Evolutionary conservation across 2,329 filamentous ascomycete species (phyloP).

Genomic region (Ramichloridium luteum): DNA sequence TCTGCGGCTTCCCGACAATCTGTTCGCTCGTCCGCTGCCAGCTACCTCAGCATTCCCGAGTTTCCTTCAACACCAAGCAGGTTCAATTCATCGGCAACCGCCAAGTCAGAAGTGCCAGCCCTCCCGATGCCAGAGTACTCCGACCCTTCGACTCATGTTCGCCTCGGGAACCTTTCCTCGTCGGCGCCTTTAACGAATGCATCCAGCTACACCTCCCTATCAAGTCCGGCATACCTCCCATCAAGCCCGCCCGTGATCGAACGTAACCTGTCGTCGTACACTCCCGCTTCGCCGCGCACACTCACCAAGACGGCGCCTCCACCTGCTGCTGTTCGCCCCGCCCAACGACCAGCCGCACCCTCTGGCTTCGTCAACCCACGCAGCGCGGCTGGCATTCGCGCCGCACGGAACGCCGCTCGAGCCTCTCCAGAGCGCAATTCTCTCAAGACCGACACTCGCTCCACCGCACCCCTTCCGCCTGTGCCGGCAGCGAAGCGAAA

Average conservation of each 20-base stretch:
- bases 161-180: neutral
- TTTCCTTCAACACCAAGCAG: neutral
- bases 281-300: too few relatives aligned
- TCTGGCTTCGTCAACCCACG: too few relatives aligned
- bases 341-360: too few relatives aligned
- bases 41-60: neutral
- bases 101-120: too few relatives aligned
- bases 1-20: neutral
- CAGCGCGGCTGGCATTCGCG: too few relatives aligned
- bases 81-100: too few relatives aligned
- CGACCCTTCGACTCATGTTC: neutral
- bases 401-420: neutral
- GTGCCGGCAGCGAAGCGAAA: neutral
- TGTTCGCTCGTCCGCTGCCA: neutral
- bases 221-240: neutral
- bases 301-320: too few relatives aligned
- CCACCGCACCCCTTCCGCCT: neutral
- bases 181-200: neutral
- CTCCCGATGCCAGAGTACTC: neutral
- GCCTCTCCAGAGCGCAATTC: neutral
- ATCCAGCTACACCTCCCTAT: slow-evolving; percentile 1
- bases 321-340: too few relatives aligned
- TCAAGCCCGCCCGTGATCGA: neutral
- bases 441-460: neutral
- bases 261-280: too few relatives aligned